phyloP scores from a whole-genome alignment of 805 yeast genomes.

The Teunomyces barrocoloradensis region DNA sequence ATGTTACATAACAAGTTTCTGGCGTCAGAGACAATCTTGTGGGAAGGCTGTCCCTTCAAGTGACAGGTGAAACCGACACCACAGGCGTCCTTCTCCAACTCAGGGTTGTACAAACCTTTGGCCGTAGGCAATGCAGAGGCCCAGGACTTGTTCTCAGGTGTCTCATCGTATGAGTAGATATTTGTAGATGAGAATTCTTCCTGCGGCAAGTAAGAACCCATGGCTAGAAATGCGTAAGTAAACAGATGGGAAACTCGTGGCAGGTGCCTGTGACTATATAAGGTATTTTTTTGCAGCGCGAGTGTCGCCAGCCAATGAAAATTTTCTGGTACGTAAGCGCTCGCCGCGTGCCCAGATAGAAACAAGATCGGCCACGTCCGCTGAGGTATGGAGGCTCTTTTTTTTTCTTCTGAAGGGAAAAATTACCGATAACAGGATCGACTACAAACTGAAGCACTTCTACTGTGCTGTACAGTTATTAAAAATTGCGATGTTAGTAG shows the following conservation, averaged over 20 bases:
- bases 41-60: conserved; percentile 83
- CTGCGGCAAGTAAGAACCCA: conserved; percentile 39
- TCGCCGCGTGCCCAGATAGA: conserved; percentile 1
- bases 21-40: conserved; percentile 92
- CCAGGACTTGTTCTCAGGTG: conserved; percentile 83
- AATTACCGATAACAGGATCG: too few relatives aligned
- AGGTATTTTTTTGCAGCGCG: conserved; percentile 4
- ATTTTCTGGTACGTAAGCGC: conserved; percentile 4
- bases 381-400: neutral
- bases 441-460: too few relatives aligned
- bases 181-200: conserved; percentile 34
- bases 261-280: neutral
- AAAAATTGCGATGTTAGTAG: neutral
- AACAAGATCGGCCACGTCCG: neutral
- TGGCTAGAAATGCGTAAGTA: conserved; percentile 7
- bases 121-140: conserved; percentile 82
- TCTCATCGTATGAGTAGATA: conserved; percentile 68
- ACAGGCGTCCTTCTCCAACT: conserved; percentile 93
- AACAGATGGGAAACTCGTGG: neutral
- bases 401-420: too few relatives aligned
- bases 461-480: too few relatives aligned
- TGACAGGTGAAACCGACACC: conserved; percentile 98
- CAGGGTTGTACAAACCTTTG: conserved; percentile 92
- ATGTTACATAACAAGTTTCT: conserved; percentile 84
- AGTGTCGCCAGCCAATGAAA: conserved; percentile 2